Conservation (phyloP, 2,329 filamentous ascomycete species). For the Hypoxylon rubiginosum region DNA sequence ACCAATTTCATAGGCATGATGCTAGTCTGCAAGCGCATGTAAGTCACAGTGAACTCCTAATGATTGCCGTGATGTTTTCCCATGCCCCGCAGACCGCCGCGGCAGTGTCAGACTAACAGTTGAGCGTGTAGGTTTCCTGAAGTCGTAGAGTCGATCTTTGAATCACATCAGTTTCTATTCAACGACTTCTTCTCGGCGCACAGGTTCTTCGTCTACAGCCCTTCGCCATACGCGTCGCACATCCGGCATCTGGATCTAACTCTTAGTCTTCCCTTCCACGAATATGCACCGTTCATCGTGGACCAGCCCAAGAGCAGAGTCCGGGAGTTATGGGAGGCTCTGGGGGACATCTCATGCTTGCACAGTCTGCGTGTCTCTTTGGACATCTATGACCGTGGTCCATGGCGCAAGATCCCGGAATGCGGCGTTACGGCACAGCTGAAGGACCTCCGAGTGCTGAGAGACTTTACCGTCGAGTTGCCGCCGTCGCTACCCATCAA, state of each 20-base stretch:
- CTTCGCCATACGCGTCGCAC: slow-evolving; percentile 42
- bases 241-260: slow-evolving; percentile 50
- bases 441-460: slow-evolving; percentile 38
- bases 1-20: slow-evolving; percentile 49
- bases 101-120: slow-evolving; percentile 21
- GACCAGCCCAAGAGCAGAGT: slow-evolving; percentile 30
- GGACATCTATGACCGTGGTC: slow-evolving; percentile 49
- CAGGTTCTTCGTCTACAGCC: slow-evolving; percentile 47
- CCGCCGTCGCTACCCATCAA: slow-evolving; percentile 47
- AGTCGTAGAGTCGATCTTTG: slow-evolving; percentile 50
- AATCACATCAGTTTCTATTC: slow-evolving; percentile 50
- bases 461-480: slow-evolving; percentile 48
- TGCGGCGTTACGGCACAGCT: slow-evolving; percentile 38
- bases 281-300: slow-evolving; percentile 45
- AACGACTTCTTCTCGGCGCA: slow-evolving; percentile 50
- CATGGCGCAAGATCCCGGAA: slow-evolving; percentile 51
- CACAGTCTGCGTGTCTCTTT: slow-evolving; percentile 49
- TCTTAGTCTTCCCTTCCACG: slow-evolving; percentile 45
- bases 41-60: slow-evolving; percentile 30
- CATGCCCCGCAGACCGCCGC: neutral
- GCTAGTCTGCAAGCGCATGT: slow-evolving; percentile 52
- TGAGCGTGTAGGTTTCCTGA: slow-evolving; percentile 48
- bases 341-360: slow-evolving; percentile 42
- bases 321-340: slow-evolving; percentile 32
- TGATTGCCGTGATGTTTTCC: neutral